Evolutionary conservation across 2,329 filamentous ascomycete genomes (phyloP), one percentile per base, ranked within the genome.

Genomic region (Colletotrichum sp.): DNA sequence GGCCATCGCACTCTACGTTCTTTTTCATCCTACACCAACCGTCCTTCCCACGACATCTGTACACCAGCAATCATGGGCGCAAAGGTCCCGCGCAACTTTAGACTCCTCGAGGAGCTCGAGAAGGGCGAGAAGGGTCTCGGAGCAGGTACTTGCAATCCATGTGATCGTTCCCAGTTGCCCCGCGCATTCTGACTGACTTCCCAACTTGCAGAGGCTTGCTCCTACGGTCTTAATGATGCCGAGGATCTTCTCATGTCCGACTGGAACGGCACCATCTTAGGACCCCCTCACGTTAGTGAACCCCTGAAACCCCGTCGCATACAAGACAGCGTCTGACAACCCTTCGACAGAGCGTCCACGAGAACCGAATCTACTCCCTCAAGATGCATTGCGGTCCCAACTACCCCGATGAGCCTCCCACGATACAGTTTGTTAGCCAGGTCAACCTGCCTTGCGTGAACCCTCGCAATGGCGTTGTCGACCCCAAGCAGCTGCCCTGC

Each of bases 291-390:
- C 86, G 97, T 98, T 90, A 83, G 95, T 88, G 39, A 49, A 12
- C 9, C 70, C 44, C 27, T 64, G 30, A 27, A 25, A 63, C 57
- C 36, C n/a, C 13, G 32, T 64, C 13, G 61, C 62, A 19, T 39
- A 29, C 19, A 32, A 63, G 49, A 39, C 64, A 64, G 29, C 13
- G 15, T 5, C 75, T 77, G 59, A 77, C 76, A 52, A 12, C 3
- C 64, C 16, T 55, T 49, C 15, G 55, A 57, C 82, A 97, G 95
- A 98, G 96, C 86, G 96, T 94, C 78, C 96, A 99, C 85, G 97
- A 99, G 90, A 99, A 99, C 88, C 95, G 97, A 82, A 99, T 99
- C 88, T 99, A 99, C 90, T 98, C 95, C 80, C 91, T 99, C 82
- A 98, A 96, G 87, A 98, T 99, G 88, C 94, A 98, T 88, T 99